A percentile compares a stretch with the other conserved stretches of the same genome.
Evolutionary conservation across 495 filamentous ascomycete species (phyloP).

Genomic region (Penicillium longicatenatum): DNA sequence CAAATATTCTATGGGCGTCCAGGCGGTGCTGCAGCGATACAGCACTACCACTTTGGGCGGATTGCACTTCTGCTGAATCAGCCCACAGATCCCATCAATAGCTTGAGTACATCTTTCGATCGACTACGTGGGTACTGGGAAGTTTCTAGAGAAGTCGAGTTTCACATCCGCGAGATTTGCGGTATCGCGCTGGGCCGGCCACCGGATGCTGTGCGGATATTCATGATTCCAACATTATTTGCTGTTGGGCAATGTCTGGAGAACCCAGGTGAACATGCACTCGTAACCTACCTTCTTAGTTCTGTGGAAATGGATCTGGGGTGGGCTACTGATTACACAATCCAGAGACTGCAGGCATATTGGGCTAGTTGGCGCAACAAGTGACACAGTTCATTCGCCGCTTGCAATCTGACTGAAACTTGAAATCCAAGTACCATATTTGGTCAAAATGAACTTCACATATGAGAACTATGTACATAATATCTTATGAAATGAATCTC

Average conservation of each 20-base stretch:
- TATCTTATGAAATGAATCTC: too few species aligned
- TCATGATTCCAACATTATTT: slow-evolving; percentile 40
- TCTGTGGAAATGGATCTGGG: slow-evolving; percentile 43
- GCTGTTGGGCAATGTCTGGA: slow-evolving; percentile 45
- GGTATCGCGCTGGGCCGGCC: slow-evolving; percentile 44
- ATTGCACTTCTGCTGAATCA: slow-evolving; percentile 42
- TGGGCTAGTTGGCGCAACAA: slow-evolving; percentile 21
- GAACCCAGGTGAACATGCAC: slow-evolving; percentile 33
- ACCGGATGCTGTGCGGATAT: slow-evolving; percentile 35
- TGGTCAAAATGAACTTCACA: too few species aligned
- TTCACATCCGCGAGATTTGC: slow-evolving; percentile 39
- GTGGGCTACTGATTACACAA: slow-evolving; percentile 37
- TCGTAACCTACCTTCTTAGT: slow-evolving; percentile 38
- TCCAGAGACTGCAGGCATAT: slow-evolving; percentile 34
- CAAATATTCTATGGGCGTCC: slow-evolving; percentile 39
- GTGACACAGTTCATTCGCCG: too few species aligned
- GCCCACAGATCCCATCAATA: slow-evolving; percentile 36
- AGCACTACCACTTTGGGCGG: slow-evolving; percentile 46
- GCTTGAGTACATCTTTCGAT: slow-evolving; percentile 41
- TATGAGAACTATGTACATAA: too few species aligned
- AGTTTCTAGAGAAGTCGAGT: slow-evolving; percentile 48
- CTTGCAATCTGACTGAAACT: too few species aligned
- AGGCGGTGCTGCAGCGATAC: slow-evolving; percentile 40
- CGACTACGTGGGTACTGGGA: slow-evolving; percentile 43
- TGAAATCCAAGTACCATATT: too few species aligned